Conservation (phyloP, 495 filamentous ascomycete genomes). For the Friedmanniomyces endolithicus region DNA sequence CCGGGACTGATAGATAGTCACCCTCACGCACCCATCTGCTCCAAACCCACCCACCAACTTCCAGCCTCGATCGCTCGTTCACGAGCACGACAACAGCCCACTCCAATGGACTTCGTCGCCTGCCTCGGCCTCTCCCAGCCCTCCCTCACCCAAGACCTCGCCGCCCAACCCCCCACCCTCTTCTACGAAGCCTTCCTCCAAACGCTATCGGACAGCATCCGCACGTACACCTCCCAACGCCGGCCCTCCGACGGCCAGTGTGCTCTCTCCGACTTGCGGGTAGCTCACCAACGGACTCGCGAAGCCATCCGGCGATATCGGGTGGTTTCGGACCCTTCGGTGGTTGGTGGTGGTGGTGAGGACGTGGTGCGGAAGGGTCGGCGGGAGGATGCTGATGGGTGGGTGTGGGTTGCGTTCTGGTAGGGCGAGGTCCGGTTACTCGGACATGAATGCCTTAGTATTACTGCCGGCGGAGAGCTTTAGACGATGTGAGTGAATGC, state of each 20-base stretch:
- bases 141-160: background rate
- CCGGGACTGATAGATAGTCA: too few species aligned
- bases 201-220: background rate
- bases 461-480: too few species aligned
- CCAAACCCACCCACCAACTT: too few species aligned
- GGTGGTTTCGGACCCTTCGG: background rate
- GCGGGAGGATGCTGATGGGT: too few species aligned
- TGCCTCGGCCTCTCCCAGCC: background rate
- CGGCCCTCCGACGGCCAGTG: too few species aligned
- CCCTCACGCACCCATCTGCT: too few species aligned
- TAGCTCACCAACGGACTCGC: background rate
- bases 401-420: too few species aligned
- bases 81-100: too few species aligned
- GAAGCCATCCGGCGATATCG: background rate
- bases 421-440: too few species aligned
- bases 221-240: background rate
- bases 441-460: too few species aligned
- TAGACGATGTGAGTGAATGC: too few species aligned
- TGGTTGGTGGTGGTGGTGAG: background rate
- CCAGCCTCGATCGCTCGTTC: too few species aligned
- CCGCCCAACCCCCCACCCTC: background rate
- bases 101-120: slow-evolving; percentile 3
- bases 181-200: slow-evolving; percentile 18
- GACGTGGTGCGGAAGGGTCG: background rate
- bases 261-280: background rate